Conservation (phyloP, 805 yeast species). For the Teunomyces stri region DNA sequence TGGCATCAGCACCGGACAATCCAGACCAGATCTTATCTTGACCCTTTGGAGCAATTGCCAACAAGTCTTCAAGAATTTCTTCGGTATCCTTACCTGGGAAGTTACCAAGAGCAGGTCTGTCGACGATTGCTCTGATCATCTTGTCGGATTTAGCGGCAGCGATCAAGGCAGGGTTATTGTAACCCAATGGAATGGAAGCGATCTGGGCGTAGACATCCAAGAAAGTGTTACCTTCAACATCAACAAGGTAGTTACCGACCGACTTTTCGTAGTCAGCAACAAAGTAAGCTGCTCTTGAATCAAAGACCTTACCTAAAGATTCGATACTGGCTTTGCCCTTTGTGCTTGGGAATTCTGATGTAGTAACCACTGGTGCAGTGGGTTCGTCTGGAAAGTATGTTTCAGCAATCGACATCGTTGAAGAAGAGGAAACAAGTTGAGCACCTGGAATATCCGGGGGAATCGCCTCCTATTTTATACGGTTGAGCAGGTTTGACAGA, state of each 20-base stretch:
- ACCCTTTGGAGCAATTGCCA: conserved; percentile 77
- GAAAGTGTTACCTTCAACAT: conserved; percentile 72
- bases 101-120: conserved; percentile 78
- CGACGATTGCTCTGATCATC: conserved; percentile 70
- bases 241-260: conserved; percentile 74
- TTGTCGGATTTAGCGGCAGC: conserved; percentile 67
- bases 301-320: conserved; percentile 61
- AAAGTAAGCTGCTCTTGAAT: conserved; percentile 70
- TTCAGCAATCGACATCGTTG: conserved; percentile 44
- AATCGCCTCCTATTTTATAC: neutral
- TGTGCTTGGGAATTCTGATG: conserved; percentile 77
- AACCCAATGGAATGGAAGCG: conserved; percentile 82
- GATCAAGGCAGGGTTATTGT: conserved; percentile 75
- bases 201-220: conserved; percentile 82
- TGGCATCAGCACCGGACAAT: conserved; percentile 83
- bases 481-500: neutral
- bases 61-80: conserved; percentile 47
- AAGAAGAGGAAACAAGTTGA: neutral
- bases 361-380: conserved; percentile 56
- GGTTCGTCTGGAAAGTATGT: conserved; percentile 82
- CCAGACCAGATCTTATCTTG: conserved; percentile 76
- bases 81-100: conserved; percentile 55
- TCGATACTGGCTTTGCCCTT: conserved; percentile 51
- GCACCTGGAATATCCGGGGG: neutral
- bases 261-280: conserved; percentile 75